A percentile compares a stretch with the other conserved stretches of the same genome.
These are phyloP conservation scores for Millerozyma miso DNA, from an alignment of 805 yeast species.

Conservation along the genomic window DNA sequence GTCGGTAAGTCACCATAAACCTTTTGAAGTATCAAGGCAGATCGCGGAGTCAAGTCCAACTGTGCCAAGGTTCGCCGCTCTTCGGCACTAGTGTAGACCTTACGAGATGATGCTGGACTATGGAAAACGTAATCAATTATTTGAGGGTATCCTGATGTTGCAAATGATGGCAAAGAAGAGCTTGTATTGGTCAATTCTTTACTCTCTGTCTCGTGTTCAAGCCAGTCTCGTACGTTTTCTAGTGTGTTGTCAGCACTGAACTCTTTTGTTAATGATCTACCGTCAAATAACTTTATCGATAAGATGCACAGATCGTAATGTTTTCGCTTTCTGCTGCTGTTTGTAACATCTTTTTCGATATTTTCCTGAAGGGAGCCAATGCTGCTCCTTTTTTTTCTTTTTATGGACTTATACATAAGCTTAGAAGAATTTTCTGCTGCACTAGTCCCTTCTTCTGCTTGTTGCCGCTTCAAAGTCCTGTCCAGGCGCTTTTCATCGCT, in stretches of 20 bases:
- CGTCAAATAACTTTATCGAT: slow-evolving; percentile 66
- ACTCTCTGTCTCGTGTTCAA: slow-evolving; percentile 43
- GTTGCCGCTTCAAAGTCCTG: slow-evolving; percentile 6
- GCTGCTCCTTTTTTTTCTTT: slow-evolving; percentile 5
- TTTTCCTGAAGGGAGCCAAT: not conserved
- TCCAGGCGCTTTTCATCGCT: slow-evolving; percentile 1
- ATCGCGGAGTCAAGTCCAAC: slow-evolving; percentile 64
- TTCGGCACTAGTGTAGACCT: slow-evolving; percentile 51
- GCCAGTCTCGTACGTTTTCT: slow-evolving; percentile 56
- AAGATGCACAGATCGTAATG: slow-evolving; percentile 34
- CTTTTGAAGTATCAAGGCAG: slow-evolving; percentile 73
- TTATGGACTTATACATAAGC: slow-evolving; percentile 34
- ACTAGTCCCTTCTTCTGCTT: slow-evolving; percentile 44
- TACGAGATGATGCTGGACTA: slow-evolving; percentile 43
- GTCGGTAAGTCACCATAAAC: slow-evolving; percentile 17
- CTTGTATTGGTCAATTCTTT: slow-evolving; percentile 38
- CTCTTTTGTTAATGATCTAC: slow-evolving; percentile 49
- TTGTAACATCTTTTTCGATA: not conserved
- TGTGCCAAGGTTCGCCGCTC: slow-evolving; percentile 42
- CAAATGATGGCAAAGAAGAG: slow-evolving; percentile 45
- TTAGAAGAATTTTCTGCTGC: slow-evolving; percentile 50
- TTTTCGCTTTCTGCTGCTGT: not conserved
- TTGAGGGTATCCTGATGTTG: slow-evolving; percentile 54
- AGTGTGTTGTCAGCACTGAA: slow-evolving; percentile 47
- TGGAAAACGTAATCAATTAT: slow-evolving; percentile 42